Evolutionary conservation across 495 filamentous ascomycete genomes (phyloP), one percentile per base, ranked within the genome.

Genomic region (Talaromyces nanjingensis): DNA sequence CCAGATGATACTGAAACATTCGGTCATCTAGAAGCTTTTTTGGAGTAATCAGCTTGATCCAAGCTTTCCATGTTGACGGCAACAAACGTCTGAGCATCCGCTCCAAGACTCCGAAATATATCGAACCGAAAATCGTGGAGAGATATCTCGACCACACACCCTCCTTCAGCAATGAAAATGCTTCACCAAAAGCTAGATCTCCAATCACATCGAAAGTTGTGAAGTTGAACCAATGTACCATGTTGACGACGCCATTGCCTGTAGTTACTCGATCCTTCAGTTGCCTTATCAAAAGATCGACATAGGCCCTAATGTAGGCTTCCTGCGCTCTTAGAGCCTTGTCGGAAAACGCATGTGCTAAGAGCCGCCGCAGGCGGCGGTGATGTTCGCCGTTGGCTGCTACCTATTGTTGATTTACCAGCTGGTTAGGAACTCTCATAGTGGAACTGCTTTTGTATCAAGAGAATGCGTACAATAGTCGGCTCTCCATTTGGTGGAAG

Each of bases 291-390:
- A 80, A 61, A 0, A 75, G 72, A 57, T 78, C 68, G 14, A 82
- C 70, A 57, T 80, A 76, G 6, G 59, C 58, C n/a, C 68, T 66
- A 39, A 84, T 68, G 2, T 76, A 60, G 1, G 69, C 54, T 47
- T 75, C 74, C 54, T 81, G 76, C 0, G 71, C 68, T 54, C 73
- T 69, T 24, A 83, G 68, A 0, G 81, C 78, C 25, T 71, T 71
- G 11, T 82, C 81, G 0, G 81, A 82, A 25, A 85, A 78, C 0
- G 79, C 79, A 55, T 75, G 70, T 1, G 76, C 71, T 3, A 85
- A 65, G 3, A 83, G 63, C 11, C 75, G 70, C 16, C 77, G 70
- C 66, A 79, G 73, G 0, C 80, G 74, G 0, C 73, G 66, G 64
- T 86, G 84, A n/a, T 74, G 68, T 0, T 65, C 66, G 16, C 81